Percentiles rank a stretch among this genome's conserved stretches.
phyloP scores from a whole-genome alignment of 2,329 filamentous ascomycete species.

The Stenocarpella maydis region DNA sequence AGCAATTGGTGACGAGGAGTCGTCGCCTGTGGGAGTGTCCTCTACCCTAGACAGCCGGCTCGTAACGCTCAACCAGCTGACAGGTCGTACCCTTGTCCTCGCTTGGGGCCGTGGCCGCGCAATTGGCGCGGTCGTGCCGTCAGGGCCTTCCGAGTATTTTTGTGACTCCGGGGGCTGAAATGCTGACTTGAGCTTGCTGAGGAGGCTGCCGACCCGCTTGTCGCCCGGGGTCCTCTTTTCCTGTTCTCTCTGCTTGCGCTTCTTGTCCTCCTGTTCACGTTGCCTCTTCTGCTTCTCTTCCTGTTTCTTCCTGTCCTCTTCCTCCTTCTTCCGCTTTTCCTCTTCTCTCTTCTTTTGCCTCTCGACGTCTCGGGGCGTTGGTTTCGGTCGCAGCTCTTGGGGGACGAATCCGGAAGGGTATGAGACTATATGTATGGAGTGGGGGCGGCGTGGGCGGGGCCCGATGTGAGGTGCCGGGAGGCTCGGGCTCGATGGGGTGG shows the following conservation, averaged over 20 bases:
- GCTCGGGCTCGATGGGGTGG: constrained; percentile 36
- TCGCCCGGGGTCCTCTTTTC: constrained; percentile 44
- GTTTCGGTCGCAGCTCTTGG: constrained; percentile 48
- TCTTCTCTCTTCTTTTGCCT: constrained; percentile 56
- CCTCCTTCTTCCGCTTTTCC: constrained; percentile 51
- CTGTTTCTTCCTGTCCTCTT: constrained; percentile 29
- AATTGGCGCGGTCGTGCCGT: constrained; percentile 32
- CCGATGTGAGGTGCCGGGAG: constrained; percentile 55
- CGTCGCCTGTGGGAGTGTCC: constrained; percentile 18
- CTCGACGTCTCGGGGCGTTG: constrained; percentile 43
- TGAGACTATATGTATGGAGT: constrained; percentile 63
- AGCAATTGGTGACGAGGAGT: not conserved
- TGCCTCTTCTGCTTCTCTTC: constrained; percentile 40
- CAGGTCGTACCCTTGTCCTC: constrained; percentile 37
- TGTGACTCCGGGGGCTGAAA: constrained; percentile 37
- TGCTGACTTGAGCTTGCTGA: constrained; percentile 42
- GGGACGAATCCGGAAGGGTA: constrained; percentile 54
- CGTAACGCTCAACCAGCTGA: constrained; percentile 35
- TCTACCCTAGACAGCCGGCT: constrained; percentile 32
- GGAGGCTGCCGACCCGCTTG: constrained; percentile 43
- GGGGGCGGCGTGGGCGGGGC: constrained; percentile 59
- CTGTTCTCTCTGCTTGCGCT: constrained; percentile 38
- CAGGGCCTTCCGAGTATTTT: constrained; percentile 17
- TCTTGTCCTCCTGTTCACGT: constrained; percentile 41
- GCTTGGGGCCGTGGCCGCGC: constrained; percentile 34